Evolutionary conservation across 305 asterid species (phyloP), one percentile per base, ranked within the genome.

Genomic region (Rubia peregrina): DNA sequence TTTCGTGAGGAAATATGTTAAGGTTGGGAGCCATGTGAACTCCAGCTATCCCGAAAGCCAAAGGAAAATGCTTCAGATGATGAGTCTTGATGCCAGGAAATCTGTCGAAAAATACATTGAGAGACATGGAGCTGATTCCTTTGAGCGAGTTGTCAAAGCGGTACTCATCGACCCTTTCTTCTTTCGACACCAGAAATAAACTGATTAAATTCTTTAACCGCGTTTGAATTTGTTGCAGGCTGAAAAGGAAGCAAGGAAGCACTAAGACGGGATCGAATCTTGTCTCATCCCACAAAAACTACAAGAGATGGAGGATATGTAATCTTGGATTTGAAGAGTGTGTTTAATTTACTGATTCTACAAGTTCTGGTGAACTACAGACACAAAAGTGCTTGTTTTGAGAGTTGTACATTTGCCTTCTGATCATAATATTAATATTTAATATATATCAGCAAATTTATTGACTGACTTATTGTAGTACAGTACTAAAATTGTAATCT

Each of bases 81-180:
- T 94, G 96, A 91, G 91, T 78, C 90, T 84, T 11, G 99, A 94
- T 73, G 96, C 96, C 13, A 79, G 96, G 64, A 88, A 86, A 71
- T 78, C 95, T 0, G 97, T 89, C 1, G 97, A 91, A 75, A 83
- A 73, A 55, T 94, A 85, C 72, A 94, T 94, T 14, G 93, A 88
- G 13, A 84, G 78, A 67, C 73, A 88, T 42, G 96, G 98, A 10
- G 89, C 87, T 0, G 94, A 91, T 44, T 87, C 99, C 55, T 87
- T 91, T 49, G 97, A 94, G 26, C 69, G 94, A 74, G 87, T 88
- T 8, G 85, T 94, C 64, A 85, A 74, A 85, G 95, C 82, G 81
- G 98, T 94, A 56, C 12, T 0, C 1, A 56, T n/a, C 4, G 0
- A 19, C 21, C 14, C 10, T 57, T 57, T 57, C 33, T 9, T 57